These are phyloP conservation scores for Tillandsia leiboldiana DNA, from an alignment of 176 grass and related monocot genomes.

Conservation along the genomic window DNA sequence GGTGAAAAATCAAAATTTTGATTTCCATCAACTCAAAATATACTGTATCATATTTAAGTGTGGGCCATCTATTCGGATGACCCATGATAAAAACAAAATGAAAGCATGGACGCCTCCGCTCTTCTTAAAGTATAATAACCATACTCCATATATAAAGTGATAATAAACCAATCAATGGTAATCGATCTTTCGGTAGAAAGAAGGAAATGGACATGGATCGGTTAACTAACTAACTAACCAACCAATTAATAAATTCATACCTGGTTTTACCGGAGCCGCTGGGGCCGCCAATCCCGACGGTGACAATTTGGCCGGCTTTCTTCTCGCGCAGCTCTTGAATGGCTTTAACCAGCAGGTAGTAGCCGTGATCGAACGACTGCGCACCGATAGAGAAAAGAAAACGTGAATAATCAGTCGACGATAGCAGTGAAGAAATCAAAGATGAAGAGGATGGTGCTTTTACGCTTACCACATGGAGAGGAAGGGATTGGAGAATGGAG, in stretches of 20 bases:
- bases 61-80: no score
- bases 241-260: neutral
- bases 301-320: conserved; percentile 80
- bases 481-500: conserved; percentile 95
- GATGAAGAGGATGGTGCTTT: neutral
- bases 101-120: no score
- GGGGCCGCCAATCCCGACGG: conserved; percentile 83
- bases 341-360: conserved; percentile 90
- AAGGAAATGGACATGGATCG: no score
- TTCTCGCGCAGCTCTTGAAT: conserved; percentile 94
- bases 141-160: no score
- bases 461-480: conserved; percentile 70
- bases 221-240: no score
- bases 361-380: conserved; percentile 94
- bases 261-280: conserved; percentile 94
- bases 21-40: no score
- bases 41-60: no score
- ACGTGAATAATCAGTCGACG: neutral
- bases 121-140: no score
- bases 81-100: no score
- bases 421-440: neutral
- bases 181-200: no score
- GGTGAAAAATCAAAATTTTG: no score
- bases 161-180: no score
- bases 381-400: neutral